A percentile compares a stretch with the other conserved stretches of the same genome.
These are phyloP conservation scores for Verticillium zaregamsianum DNA, from an alignment of 2,329 filamentous ascomycete species.

Conservation along the genomic window DNA sequence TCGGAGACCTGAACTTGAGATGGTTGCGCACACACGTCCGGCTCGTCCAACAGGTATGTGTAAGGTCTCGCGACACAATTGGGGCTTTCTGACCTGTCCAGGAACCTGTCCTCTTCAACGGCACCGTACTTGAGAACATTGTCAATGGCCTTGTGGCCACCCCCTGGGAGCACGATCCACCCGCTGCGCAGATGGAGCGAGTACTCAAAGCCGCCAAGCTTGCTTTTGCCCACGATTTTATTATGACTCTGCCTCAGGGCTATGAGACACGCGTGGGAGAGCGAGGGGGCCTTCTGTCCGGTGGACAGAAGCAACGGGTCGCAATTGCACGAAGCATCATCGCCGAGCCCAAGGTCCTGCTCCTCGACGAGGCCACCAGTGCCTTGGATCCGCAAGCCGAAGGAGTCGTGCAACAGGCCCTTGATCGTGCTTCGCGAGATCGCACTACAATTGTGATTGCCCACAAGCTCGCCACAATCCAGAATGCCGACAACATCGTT, in stretches of 20 bases:
- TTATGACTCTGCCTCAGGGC: slow-evolving; percentile 14
- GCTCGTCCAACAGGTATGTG: slow-evolving; percentile 19
- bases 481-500: slow-evolving; percentile 26
- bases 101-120: slow-evolving; percentile 20
- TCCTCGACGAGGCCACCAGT: slow-evolving; percentile 64
- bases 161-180: slow-evolving; percentile 2
- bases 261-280: slow-evolving; percentile 19
- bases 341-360: slow-evolving; percentile 54
- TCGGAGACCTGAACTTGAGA: slow-evolving; percentile 20
- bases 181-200: slow-evolving; percentile 2
- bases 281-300: slow-evolving; percentile 25
- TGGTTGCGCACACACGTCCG: slow-evolving; percentile 25
- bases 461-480: slow-evolving; percentile 43
- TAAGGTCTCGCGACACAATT: neutral
- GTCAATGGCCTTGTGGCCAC: slow-evolving; percentile 15
- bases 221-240: slow-evolving; percentile 19
- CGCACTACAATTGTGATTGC: slow-evolving; percentile 63
- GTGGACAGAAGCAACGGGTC: slow-evolving; percentile 62
- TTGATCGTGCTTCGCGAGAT: slow-evolving; percentile 46
- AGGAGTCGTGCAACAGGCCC: slow-evolving; percentile 47
- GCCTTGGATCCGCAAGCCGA: slow-evolving; percentile 41
- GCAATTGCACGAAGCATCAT: slow-evolving; percentile 63
- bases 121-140: slow-evolving; percentile 18
- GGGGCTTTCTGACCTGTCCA: slow-evolving; percentile 1
- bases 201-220: slow-evolving; percentile 15